Conservation (phyloP, 129 eudicot species). For the Kitagawia praeruptora region DNA sequence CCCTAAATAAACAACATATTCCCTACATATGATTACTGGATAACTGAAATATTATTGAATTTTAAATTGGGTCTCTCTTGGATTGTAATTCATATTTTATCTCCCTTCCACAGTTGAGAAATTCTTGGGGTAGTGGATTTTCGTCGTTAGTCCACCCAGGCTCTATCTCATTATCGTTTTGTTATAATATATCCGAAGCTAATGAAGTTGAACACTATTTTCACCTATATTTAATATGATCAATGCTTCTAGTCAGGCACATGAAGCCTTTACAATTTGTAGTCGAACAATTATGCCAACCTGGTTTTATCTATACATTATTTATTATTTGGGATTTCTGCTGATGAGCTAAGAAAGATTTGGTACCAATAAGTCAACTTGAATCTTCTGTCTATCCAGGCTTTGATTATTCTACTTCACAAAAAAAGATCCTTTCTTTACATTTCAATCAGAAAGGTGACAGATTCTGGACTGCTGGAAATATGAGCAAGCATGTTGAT, state of each 20-base stretch:
- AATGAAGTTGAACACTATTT: not conserved
- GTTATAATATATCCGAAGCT: not conserved
- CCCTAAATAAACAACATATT: too few species aligned
- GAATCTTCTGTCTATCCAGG: not conserved
- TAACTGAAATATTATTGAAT: too few species aligned
- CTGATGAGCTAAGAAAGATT: not conserved
- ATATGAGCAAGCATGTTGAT: not conserved
- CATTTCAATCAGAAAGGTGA: not conserved
- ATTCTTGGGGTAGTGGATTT: too few species aligned
- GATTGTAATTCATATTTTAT: too few species aligned
- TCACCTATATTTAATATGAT: not conserved
- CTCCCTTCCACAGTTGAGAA: too few species aligned
- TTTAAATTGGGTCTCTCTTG: too few species aligned
- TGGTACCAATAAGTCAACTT: not conserved
- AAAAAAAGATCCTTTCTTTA: not conserved
- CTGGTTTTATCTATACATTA: not conserved
- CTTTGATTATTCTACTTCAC: not conserved
- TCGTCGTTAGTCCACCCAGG: too few species aligned
- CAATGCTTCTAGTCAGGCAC: not conserved
- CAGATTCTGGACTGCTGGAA: not conserved
- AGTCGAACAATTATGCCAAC: not conserved
- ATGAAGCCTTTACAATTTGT: not conserved
- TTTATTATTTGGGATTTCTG: not conserved
- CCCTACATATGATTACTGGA: too few species aligned
- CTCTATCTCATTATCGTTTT: too few species aligned